phyloP scores from a whole-genome alignment of 805 yeast species.

The Monosporozyma solicola region DNA sequence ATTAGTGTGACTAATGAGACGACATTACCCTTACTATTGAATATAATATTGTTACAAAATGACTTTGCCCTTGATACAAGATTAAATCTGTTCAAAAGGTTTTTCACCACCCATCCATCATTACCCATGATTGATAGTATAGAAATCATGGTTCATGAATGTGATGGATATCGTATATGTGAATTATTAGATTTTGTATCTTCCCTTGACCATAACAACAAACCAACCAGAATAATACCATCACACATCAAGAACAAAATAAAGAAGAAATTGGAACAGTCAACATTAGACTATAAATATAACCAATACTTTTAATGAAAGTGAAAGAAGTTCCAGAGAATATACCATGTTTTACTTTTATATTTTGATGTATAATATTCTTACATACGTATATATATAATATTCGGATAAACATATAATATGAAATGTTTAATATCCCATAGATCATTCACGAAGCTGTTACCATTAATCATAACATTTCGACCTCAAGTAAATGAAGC shows the following conservation, averaged over 20 bases:
- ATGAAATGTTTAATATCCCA: neutral
- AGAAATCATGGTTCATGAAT: slow-evolving; percentile 7
- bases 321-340: no score
- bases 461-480: neutral
- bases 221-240: neutral
- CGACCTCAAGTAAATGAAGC: neutral
- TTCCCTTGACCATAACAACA: neutral
- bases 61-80: slow-evolving; percentile 3
- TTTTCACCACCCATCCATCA: slow-evolving; percentile 4
- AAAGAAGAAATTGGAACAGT: neutral
- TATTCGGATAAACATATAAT: neutral
- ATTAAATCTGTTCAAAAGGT: slow-evolving; percentile 8
- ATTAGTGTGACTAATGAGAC: slow-evolving; percentile 13
- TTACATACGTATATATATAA: neutral
- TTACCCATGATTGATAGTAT: slow-evolving; percentile 3
- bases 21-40: slow-evolving; percentile 19
- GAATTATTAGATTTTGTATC: neutral
- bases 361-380: neutral
- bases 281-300: neutral
- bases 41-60: slow-evolving; percentile 18
- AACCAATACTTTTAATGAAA: neutral
- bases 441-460: neutral
- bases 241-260: neutral
- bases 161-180: slow-evolving; percentile 7
- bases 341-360: neutral